Percentiles rank a stretch among this genome's conserved stretches.
Conservation (phyloP, 2,329 filamentous ascomycete species). For the Sporothrix pallida region DNA sequence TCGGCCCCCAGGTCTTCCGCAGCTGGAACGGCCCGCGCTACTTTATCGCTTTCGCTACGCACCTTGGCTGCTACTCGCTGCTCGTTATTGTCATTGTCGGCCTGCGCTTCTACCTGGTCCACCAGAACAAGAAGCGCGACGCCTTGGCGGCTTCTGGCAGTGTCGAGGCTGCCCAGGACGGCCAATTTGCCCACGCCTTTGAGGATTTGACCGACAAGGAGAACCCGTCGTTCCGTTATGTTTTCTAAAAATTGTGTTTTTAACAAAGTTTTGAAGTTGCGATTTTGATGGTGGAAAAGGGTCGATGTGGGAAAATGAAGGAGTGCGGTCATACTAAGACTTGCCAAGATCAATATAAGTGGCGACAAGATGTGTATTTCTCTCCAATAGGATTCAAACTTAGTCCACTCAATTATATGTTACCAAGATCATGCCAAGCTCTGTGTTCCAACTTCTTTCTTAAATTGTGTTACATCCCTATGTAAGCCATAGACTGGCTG, state of each 20-base stretch:
- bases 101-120: conserved; percentile 62
- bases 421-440: neutral
- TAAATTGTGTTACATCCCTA: neutral
- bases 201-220: conserved; percentile 68
- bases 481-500: neutral
- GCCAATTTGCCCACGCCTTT: conserved; percentile 59
- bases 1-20: conserved; percentile 69
- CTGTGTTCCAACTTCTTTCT: neutral
- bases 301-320: neutral
- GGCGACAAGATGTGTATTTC: neutral
- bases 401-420: neutral
- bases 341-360: neutral
- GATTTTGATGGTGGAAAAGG: neutral
- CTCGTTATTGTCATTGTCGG: conserved; percentile 63
- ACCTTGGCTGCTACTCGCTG: conserved; percentile 70
- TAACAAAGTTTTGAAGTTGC: no score
- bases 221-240: conserved; percentile 66
- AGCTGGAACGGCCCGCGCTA: conserved; percentile 66
- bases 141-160: conserved; percentile 51
- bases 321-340: no score
- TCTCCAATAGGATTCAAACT: neutral
- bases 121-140: conserved; percentile 64
- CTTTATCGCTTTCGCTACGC: conserved; percentile 71
- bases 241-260: conserved; percentile 43
- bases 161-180: conserved; percentile 47